A percentile compares a stretch with the other conserved stretches of the same genome.
These are phyloP conservation scores for Graphilbum sp. DNA, from an alignment of 2,329 filamentous ascomycete species.

Conservation along the genomic window DNA sequence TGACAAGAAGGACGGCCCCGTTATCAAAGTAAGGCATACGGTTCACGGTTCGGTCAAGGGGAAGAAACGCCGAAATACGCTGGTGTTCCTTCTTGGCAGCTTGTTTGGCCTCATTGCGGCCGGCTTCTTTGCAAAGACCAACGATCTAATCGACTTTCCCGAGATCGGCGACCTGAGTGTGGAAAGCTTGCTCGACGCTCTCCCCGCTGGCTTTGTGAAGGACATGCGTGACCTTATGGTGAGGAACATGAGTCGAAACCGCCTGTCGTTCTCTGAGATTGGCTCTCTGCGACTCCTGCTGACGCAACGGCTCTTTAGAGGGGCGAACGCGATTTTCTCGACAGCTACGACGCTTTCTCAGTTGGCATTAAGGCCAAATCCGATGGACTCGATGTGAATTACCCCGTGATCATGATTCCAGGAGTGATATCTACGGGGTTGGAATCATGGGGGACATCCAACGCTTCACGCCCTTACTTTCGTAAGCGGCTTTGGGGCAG, in stretches of 20 bases:
- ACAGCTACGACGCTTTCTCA: conserved; percentile 86
- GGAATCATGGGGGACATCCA: conserved; percentile 89
- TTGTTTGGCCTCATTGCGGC: conserved; percentile 82
- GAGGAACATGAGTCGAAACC: conserved; percentile 16
- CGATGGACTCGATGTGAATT: conserved; percentile 66
- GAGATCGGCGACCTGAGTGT: conserved; percentile 59
- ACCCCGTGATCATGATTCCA: conserved; percentile 92
- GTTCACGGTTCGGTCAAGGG: not conserved
- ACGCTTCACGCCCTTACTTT: conserved; percentile 77
- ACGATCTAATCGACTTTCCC: conserved; percentile 73
- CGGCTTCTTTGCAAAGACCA: conserved; percentile 75
- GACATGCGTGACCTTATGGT: conserved; percentile 79
- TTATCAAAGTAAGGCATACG: not conserved
- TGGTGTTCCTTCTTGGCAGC: conserved; percentile 77
- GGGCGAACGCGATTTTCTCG: conserved; percentile 64
- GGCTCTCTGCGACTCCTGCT: conserved; percentile 3
- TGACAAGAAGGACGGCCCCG: not conserved
- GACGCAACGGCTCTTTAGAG: conserved; percentile 32
- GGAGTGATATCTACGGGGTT: conserved; percentile 95
- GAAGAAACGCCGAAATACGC: conserved; percentile 58
- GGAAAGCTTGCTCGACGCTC: conserved; percentile 70
- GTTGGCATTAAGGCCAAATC: conserved; percentile 69
- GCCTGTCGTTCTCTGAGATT: too few relatives aligned
- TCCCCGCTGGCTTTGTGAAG: conserved; percentile 70
- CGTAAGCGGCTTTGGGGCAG: conserved; percentile 90